phyloP scores from a whole-genome alignment of 768 basidiomycete species.

The Serendipita indica region DNA sequence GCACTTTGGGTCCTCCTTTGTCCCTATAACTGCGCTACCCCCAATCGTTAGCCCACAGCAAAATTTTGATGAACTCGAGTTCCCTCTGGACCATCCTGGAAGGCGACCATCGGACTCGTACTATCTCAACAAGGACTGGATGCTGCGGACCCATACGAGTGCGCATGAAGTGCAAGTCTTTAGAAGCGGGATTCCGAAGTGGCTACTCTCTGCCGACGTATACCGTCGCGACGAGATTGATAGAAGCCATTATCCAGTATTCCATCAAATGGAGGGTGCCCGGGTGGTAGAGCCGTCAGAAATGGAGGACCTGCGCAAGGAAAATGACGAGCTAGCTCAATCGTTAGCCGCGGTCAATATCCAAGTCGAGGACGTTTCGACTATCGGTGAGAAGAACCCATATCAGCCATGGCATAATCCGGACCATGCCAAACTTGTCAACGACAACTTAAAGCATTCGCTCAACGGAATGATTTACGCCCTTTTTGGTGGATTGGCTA shows the following conservation, averaged over 20 bases:
- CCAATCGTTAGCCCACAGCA: slow-evolving; percentile 80
- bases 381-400: slow-evolving; percentile 61
- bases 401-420: slow-evolving; percentile 68
- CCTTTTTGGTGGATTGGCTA: slow-evolving; percentile 55
- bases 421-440: slow-evolving; percentile 51
- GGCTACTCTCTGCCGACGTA: slow-evolving; percentile 92
- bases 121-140: slow-evolving; percentile 77
- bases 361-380: slow-evolving; percentile 72
- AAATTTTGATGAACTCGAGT: slow-evolving; percentile 96
- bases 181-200: slow-evolving; percentile 47
- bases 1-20: slow-evolving; percentile 55
- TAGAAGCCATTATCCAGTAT: slow-evolving; percentile 89
- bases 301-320: slow-evolving; percentile 40
- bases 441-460: slow-evolving; percentile 77
- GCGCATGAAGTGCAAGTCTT: slow-evolving; percentile 95
- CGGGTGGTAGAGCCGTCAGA: slow-evolving; percentile 39
- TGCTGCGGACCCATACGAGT: slow-evolving; percentile 97
- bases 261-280: slow-evolving; percentile 97
- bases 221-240: slow-evolving; percentile 98
- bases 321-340: slow-evolving; percentile 48
- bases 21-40: slow-evolving; percentile 60
- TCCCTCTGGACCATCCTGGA: slow-evolving; percentile 86
- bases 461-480: slow-evolving; percentile 73
- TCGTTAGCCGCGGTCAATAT: slow-evolving; percentile 61
- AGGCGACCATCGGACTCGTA: slow-evolving; percentile 84